Evolutionary conservation across 352 stramenopile species (phyloP).

Genomic region (Pythium aphanidermatum): DNA sequence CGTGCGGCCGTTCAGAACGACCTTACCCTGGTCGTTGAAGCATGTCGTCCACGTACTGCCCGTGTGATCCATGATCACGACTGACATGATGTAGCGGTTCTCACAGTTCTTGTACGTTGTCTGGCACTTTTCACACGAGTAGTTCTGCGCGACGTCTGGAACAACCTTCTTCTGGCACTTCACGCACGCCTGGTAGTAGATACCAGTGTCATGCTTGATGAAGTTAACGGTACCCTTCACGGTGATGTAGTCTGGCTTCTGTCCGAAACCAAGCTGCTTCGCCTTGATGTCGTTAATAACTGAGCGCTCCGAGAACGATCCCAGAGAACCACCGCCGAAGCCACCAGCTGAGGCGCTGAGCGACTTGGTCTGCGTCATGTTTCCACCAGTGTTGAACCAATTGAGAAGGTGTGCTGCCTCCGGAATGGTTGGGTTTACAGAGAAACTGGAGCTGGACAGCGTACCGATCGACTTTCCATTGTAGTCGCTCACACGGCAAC

Average conservation of each 20-base stretch:
- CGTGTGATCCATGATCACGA: conserved; percentile 92
- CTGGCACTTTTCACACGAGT: conserved; percentile 96
- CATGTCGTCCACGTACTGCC: conserved; percentile 93
- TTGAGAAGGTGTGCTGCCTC: conserved; percentile 80
- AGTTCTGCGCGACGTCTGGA: conserved; percentile 92
- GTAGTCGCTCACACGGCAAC: conserved; percentile 92
- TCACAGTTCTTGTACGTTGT: conserved; percentile 91
- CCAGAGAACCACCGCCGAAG: conserved; percentile 69
- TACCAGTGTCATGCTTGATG: conserved; percentile 92
- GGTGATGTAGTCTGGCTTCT: conserved; percentile 96
- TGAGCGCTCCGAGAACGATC: conserved; percentile 85
- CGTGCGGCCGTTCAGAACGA: conserved; percentile 87
- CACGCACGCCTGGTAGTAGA: conserved; percentile 85
- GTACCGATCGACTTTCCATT: conserved; percentile 90
- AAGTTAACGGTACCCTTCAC: conserved; percentile 96
- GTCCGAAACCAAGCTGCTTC: conserved; percentile 91
- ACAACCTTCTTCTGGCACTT: conserved; percentile 91
- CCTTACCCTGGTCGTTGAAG: conserved; percentile 96
- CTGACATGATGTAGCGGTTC: conserved; percentile 95
- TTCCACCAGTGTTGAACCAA: conserved; percentile 80
- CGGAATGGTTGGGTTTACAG: conserved; percentile 82
- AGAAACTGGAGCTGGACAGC: conserved; percentile 69
- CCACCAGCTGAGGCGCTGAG: conserved; percentile 62
- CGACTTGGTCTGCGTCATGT: conserved; percentile 64
- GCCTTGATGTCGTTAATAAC: conserved; percentile 92